Conservation (phyloP, 192 early-diverging fungal genomes). For the Physocladia obscura region DNA sequence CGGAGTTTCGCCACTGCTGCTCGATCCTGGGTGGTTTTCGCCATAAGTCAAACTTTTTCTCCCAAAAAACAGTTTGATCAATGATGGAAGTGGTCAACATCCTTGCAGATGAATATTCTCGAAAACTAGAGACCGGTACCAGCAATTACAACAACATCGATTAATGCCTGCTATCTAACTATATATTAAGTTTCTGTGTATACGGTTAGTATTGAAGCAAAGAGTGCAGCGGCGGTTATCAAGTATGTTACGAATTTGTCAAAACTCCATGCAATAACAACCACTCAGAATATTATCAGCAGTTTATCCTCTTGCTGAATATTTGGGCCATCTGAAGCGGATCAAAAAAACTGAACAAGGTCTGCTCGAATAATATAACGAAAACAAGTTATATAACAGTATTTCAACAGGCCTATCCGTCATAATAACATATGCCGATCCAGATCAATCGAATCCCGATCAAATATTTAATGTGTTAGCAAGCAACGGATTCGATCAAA, state of each 20-base stretch:
- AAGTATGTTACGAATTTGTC: not conserved
- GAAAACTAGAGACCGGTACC: conserved; percentile 15
- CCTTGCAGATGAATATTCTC: conserved; percentile 6
- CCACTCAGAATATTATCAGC: conserved; percentile 3
- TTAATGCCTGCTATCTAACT: not conserved
- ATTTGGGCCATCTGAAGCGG: conserved; percentile 11
- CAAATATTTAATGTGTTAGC: not conserved
- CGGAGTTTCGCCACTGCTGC: conserved; percentile 87
- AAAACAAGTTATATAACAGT: not conserved
- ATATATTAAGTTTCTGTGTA: not conserved
- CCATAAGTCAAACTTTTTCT: too few species aligned
- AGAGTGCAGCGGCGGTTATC: not conserved
- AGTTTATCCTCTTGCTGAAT: conserved; percentile 10
- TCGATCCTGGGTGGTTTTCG: conserved; percentile 80
- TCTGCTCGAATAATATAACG: not conserved
- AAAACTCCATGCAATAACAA: not conserved
- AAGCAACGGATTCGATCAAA: not conserved
- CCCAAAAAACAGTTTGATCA: too few species aligned
- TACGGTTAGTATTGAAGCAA: not conserved
- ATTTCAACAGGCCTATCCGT: not conserved
- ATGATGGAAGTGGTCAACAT: too few species aligned
- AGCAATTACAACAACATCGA: not conserved
- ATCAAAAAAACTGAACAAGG: not conserved
- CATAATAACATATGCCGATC: not conserved
- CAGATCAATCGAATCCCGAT: not conserved